A percentile compares a stretch with the other conserved stretches of the same genome.
These are phyloP conservation scores for Yamadazyma jaroonii DNA, from an alignment of 1,139 yeast species.

Conservation along the genomic window DNA sequence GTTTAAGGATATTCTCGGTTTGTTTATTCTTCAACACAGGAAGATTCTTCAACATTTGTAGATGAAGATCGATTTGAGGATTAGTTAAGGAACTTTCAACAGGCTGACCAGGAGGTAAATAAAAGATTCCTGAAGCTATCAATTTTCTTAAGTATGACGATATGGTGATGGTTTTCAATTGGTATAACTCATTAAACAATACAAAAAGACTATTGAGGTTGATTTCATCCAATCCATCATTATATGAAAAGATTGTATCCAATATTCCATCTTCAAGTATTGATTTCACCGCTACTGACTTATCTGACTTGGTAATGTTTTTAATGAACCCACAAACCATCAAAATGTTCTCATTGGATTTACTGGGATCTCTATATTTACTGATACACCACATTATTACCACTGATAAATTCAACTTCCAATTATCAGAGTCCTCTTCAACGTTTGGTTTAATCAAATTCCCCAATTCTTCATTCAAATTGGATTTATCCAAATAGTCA, in stretches of 20 bases:
- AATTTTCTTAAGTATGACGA: conserved; percentile 73
- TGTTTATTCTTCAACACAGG: conserved; percentile 53
- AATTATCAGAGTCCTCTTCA: conserved; percentile 16
- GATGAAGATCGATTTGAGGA: conserved; percentile 40
- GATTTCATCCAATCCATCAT: conserved; percentile 21
- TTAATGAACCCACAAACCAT: conserved; percentile 40
- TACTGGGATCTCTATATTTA: conserved; percentile 27
- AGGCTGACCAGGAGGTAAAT: conserved; percentile 33
- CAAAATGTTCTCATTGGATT: conserved; percentile 32
- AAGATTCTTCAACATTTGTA: conserved; percentile 49
- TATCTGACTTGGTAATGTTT: conserved; percentile 25
- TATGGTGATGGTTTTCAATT: conserved; percentile 50
- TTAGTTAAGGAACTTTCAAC: conserved; percentile 14
- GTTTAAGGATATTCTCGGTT: conserved; percentile 46
- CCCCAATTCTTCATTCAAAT: conserved; percentile 31
- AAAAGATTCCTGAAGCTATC: conserved; percentile 81
- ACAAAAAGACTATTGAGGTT: conserved; percentile 40
- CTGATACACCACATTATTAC: conserved; percentile 52
- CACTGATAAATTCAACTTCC: conserved; percentile 40
- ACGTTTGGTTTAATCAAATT: conserved; percentile 24
- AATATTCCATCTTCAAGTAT: conserved; percentile 51
- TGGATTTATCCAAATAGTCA: conserved; percentile 31
- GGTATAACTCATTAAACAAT: conserved; percentile 54
- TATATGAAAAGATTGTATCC: conserved; percentile 40
- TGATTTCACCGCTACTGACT: conserved; percentile 25